Percentiles rank a stretch among this genome's conserved stretches.
These are phyloP conservation scores for Cephalotrichum gorgonifer DNA, from an alignment of 2,329 filamentous ascomycete genomes.

Conservation along the genomic window DNA sequence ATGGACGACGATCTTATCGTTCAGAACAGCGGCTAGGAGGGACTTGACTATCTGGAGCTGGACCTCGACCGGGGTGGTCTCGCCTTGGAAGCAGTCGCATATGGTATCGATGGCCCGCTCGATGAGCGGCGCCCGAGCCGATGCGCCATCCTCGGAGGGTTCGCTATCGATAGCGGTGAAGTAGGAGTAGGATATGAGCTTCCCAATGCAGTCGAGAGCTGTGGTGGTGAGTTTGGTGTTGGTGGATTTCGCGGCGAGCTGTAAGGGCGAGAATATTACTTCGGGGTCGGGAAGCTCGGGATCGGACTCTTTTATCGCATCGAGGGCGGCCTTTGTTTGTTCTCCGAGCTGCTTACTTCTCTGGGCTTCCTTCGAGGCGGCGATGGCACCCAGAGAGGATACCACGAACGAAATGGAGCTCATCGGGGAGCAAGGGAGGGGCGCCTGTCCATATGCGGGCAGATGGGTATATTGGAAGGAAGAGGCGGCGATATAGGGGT, in stretches of 20 bases:
- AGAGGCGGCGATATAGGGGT: background rate
- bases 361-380: constrained; percentile 80
- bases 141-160: constrained; percentile 26
- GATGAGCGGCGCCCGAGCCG: constrained; percentile 60
- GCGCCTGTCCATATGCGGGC: constrained; percentile 33
- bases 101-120: constrained; percentile 98
- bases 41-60: constrained; percentile 99
- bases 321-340: constrained; percentile 68
- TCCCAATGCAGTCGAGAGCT: constrained; percentile 94
- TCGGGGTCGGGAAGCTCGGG: constrained; percentile 78
- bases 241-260: constrained; percentile 77
- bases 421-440: constrained; percentile 48
- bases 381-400: constrained; percentile 85
- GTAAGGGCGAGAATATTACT: constrained; percentile 80
- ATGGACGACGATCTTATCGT: constrained; percentile 98
- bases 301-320: constrained; percentile 78
- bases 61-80: constrained; percentile 82
- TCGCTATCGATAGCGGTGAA: constrained; percentile 53
- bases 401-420: constrained; percentile 95
- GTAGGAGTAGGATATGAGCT: constrained; percentile 97
- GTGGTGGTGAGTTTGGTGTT: constrained; percentile 81
- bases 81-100: constrained; percentile 97
- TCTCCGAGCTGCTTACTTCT: constrained; percentile 78
- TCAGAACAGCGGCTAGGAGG: constrained; percentile 84
- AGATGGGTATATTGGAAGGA: background rate